Conservation (phyloP, 768 basidiomycete species). For the Serendipita vermifera region DNA sequence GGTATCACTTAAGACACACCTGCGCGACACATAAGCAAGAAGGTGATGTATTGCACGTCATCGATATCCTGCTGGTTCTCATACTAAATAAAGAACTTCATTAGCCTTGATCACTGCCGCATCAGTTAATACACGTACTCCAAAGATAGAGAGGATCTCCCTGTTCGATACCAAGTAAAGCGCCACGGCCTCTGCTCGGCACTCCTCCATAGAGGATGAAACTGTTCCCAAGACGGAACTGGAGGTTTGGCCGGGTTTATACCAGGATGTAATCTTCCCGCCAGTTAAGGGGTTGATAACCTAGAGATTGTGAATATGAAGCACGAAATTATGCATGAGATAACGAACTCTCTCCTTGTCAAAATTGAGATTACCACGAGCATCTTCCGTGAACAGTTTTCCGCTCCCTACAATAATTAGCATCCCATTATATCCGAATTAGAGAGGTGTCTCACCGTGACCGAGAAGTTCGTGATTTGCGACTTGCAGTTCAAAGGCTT, state of each 20-base stretch:
- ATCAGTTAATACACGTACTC: conserved; percentile 31
- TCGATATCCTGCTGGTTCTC: conserved; percentile 52
- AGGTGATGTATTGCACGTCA: conserved; percentile 69
- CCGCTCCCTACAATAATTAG: conserved; percentile 33
- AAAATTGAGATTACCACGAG: conserved; percentile 71
- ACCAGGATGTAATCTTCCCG: conserved; percentile 69
- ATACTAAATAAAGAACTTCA: conserved; percentile 36
- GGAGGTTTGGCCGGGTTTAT: conserved; percentile 74
- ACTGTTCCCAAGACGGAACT: conserved; percentile 75
- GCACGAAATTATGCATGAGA: not conserved
- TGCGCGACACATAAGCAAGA: conserved; percentile 75
- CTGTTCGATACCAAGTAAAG: conserved; percentile 64
- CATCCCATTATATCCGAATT: not conserved
- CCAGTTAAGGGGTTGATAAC: conserved; percentile 73
- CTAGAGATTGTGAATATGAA: conserved; percentile 25
- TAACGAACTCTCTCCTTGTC: conserved; percentile 44
- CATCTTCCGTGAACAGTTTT: conserved; percentile 64
- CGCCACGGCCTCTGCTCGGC: conserved; percentile 80
- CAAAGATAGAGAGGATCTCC: conserved; percentile 70
- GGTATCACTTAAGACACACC: conserved; percentile 21
- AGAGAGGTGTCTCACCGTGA: conserved; percentile 34
- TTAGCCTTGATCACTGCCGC: not conserved
- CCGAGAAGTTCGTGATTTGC: conserved; percentile 84
- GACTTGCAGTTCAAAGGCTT: conserved; percentile 76
- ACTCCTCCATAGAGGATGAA: conserved; percentile 86